These are phyloP conservation scores for Rhodotorula mucilaginosa DNA, from an alignment of 1,284 basidiomycete species.

Conservation along the genomic window DNA sequence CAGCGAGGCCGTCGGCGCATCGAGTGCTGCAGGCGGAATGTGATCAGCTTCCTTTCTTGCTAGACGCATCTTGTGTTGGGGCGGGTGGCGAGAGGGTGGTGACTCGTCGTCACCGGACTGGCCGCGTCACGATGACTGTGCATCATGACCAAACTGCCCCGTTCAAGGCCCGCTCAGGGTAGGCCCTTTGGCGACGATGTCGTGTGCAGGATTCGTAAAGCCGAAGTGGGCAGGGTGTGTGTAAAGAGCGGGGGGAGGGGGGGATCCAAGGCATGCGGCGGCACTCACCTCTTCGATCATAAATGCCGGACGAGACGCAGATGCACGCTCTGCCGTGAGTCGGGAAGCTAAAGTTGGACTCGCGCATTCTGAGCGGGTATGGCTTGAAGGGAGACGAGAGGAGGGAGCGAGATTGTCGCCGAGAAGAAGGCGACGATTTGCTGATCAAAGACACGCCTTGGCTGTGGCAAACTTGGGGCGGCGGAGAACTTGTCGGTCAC, in stretches of 20 bases:
- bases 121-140: background rate
- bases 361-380: conserved; percentile 64
- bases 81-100: background rate
- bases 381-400: no score
- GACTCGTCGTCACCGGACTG: background rate
- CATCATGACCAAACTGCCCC: background rate
- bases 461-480: no score
- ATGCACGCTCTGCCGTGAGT: conserved; percentile 93
- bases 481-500: no score
- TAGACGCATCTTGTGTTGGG: background rate
- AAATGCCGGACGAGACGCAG: conserved; percentile 88
- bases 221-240: no score
- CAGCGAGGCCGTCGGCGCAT: conserved; percentile 76
- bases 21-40: conserved; percentile 66
- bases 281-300: conserved; percentile 85
- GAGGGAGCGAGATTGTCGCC: no score
- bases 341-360: conserved; percentile 94
- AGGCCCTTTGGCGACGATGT: background rate
- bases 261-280: background rate
- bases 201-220: no score
- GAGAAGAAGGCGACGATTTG: no score
- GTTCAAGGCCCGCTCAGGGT: background rate
- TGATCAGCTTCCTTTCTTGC: background rate
- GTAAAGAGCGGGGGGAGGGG: no score
- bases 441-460: no score